A percentile compares a stretch with the other conserved stretches of the same genome.
Evolutionary conservation across 257 asterid genomes (phyloP).

Genomic region (Gentiana macrophylla): DNA sequence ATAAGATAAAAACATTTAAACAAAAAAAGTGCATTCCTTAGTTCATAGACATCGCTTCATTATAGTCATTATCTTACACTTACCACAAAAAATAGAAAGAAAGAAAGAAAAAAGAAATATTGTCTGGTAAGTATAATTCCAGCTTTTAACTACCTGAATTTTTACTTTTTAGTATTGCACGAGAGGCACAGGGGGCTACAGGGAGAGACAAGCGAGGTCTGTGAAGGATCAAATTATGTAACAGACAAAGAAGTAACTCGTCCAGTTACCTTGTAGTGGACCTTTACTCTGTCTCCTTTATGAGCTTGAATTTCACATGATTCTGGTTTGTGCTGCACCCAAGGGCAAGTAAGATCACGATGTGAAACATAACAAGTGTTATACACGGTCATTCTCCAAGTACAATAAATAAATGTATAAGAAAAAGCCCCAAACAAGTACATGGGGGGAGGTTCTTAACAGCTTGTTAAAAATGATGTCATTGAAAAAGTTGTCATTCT

Average conservation of each 20-base stretch:
- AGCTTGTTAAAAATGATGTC: background rate
- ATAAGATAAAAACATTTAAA: too few species aligned
- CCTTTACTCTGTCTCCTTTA: conserved; percentile 79
- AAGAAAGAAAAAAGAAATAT: background rate
- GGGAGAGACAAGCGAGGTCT: too few species aligned
- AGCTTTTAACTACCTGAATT: background rate
- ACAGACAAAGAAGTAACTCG: background rate
- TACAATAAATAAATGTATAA: too few species aligned
- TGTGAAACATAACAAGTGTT: too few species aligned
- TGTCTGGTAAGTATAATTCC: background rate
- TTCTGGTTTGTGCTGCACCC: conserved; percentile 73
- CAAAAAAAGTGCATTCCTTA: too few species aligned
- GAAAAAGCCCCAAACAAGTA: too few species aligned
- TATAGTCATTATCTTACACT: too few species aligned
- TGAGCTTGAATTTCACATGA: conserved; percentile 80
- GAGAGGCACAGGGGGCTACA: too few species aligned
- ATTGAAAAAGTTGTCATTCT: too few species aligned
- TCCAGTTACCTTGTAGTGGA: conserved; percentile 82
- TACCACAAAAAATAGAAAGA: background rate
- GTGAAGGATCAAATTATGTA: background rate
- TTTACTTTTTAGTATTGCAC: too few species aligned
- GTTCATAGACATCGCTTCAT: too few species aligned
- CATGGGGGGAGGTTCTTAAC: conserved; percentile 6
- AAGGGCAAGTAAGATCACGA: background rate
- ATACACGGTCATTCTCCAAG: too few species aligned